Evolutionary conservation across 805 yeast genomes (phyloP), one percentile per base, ranked within the genome.

Genomic region (Candida coquimbonensis): DNA sequence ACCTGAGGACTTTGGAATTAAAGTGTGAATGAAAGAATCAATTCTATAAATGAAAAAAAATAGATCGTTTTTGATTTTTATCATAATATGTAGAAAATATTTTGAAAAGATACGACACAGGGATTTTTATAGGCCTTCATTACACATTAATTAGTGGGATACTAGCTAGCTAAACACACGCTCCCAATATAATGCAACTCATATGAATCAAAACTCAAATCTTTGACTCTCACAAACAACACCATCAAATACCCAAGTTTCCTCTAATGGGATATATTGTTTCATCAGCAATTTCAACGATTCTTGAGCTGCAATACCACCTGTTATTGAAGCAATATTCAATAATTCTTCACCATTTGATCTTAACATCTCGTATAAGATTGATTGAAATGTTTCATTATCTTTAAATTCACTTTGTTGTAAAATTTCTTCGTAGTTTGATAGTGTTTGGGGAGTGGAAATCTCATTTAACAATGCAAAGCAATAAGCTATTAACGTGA

Each of bases 281-380:
- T 76, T 74, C 2, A 96, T 87, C 24, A 86, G 54, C 4, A 79
- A 58, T 64, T 93, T 91, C 43, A 87, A 69, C 5, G 77, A 80
- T 60, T 91, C 99, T 59, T 91, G 96, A 4, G 88, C 82, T 0
- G 79, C 89, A 12, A 90, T 68, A 0, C 96, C 98, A 2, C 96
- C 98, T 52, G 87, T 67, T 4, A 87, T 63, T 5, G 96, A 72
- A 19, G 83, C 66, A 14, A 78, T 71, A 53, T 83, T 83, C 49
- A 78, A 81, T 13, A 78, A 42, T 50, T 77, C 79, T 0, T 54
- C 48, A 4, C 77, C 76, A 6, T 69, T 60, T 7, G 62, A 53
- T 47, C 75, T 51, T 5, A 66, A 47, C 42, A 81, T 60, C 47
- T 73, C 76, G 36, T 64, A 62, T 13, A 77, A 53, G 9, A 67